These are phyloP conservation scores for Trichoderma koningiopsis DNA, from an alignment of 2,329 filamentous ascomycete species.

Conservation along the genomic window DNA sequence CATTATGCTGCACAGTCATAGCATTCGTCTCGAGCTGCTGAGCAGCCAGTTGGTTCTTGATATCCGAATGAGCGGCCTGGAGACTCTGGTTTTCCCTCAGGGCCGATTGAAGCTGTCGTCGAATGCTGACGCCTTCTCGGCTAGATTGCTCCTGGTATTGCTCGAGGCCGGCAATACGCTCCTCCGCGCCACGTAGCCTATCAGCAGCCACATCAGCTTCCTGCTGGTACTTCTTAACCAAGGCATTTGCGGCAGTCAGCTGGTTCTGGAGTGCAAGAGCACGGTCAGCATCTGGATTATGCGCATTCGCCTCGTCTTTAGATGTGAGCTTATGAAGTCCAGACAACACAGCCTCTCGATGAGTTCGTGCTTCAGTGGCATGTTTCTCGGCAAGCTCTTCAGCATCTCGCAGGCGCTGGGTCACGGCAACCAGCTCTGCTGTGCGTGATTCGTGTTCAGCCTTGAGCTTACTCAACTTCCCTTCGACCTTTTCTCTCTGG, in stretches of 20 bases:
- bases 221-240: conserved; percentile 86
- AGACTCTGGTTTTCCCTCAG: conserved; percentile 82
- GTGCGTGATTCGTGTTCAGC: conserved; percentile 80
- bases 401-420: conserved; percentile 75
- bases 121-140: conserved; percentile 84
- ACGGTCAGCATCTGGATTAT: conserved; percentile 63
- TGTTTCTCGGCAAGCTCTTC: conserved; percentile 88
- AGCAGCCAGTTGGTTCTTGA: conserved; percentile 79
- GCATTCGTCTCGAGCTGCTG: conserved; percentile 95
- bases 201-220: conserved; percentile 86
- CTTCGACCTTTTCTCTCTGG: conserved; percentile 74
- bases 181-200: conserved; percentile 88
- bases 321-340: conserved; percentile 75
- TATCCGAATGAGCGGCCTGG: conserved; percentile 76
- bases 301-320: conserved; percentile 52
- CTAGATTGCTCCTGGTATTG: conserved; percentile 97
- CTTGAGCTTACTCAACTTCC: conserved; percentile 74
- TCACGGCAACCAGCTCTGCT: conserved; percentile 73
- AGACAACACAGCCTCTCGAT: conserved; percentile 78
- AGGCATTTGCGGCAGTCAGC: conserved; percentile 71
- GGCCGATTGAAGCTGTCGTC: conserved; percentile 83
- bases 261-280: conserved; percentile 76
- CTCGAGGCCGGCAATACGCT: conserved; percentile 93
- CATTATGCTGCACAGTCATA: conserved; percentile 86
- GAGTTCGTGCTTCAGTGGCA: conserved; percentile 81